These are phyloP conservation scores for Parathielavia appendiculata DNA, from an alignment of 495 filamentous ascomycete species.

Conservation along the genomic window DNA sequence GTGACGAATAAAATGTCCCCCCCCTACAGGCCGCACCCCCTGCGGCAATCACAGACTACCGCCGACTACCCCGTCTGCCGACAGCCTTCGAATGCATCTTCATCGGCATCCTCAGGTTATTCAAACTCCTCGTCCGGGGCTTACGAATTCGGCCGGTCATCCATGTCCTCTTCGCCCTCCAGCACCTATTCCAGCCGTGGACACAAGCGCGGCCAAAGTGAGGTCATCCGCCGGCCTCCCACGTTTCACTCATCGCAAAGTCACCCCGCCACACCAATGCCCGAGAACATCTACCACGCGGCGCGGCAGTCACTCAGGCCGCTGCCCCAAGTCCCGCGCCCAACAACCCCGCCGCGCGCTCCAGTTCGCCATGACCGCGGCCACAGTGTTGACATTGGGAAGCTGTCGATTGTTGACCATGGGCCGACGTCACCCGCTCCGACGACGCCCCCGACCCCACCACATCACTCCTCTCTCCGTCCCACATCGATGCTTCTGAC, in stretches of 20 bases:
- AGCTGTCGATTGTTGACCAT: constrained; percentile 37
- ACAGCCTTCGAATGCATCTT: constrained; percentile 73
- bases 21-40: constrained; percentile 50
- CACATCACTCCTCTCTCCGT: constrained; percentile 41
- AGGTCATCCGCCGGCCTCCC: constrained; percentile 49
- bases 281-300: constrained; percentile 58
- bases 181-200: constrained; percentile 49
- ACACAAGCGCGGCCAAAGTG: constrained; percentile 75
- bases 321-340: constrained; percentile 59
- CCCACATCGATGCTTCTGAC: constrained; percentile 52
- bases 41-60: constrained; percentile 58
- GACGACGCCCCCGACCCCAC: constrained; percentile 28
- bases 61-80: constrained; percentile 59
- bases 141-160: constrained; percentile 56
- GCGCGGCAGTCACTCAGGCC: constrained; percentile 74
- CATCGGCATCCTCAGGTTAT: constrained; percentile 67
- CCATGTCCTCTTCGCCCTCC: constrained; percentile 71
- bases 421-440: constrained; percentile 33
- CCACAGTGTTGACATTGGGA: constrained; percentile 50
- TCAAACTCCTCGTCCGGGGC: constrained; percentile 59
- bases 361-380: constrained; percentile 39
- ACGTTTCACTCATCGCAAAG: constrained; percentile 36
- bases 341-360: constrained; percentile 23
- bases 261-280: constrained; percentile 43
- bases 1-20: constrained; percentile 22